Evolutionary conservation across 441 rosid species (phyloP), one percentile per base, ranked within the genome.

Genomic region (Raphanus hybrid): DNA sequence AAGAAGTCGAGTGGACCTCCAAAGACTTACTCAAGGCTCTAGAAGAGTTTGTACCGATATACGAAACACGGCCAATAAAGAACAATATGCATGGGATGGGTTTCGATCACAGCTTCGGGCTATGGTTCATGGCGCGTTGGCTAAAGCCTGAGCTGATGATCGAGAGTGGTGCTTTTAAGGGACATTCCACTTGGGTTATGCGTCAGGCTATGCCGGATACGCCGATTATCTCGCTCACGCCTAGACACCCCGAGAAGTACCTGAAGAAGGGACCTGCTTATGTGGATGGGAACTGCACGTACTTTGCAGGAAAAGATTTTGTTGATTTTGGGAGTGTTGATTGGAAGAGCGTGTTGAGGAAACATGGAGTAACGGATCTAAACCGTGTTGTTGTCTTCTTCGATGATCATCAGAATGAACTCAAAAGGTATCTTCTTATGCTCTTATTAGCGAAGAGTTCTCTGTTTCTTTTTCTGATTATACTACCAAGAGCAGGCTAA

Each of bases 101-200:
- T 71, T 93, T 96, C 76, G 99, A 96, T 77, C 99, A 96, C 80
- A 96, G 98, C 87, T 96, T 92, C 80, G 99, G 99, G 48, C 89
- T 96, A 68, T 93, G 99, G 99, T 96, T 93, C 87, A 92, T 91
- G 74, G 78, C 96, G 0, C 86, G 86, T 48, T 86, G 96, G 98
- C 83, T 92, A 57, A 91, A 96, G 82, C 99, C 98, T 8, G 94
- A 87, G 79, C 77, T 96, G 59, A 90, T 93, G 97, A 91, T 96
- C 78, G 99, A 96, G 85, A 96, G 98, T 75, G 99, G 98, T 79
- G 98, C 93, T 73, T 96, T 96, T 69, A 96, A 96, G 84, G 99
- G 99, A 45, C 99, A 96, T 70, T 96, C 99, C 3, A 93, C 99
- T 71, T 96, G 99, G 99, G 93, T 96, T 80, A 59, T 96, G 85